phyloP scores from a whole-genome alignment of 305 asterid species.

The Fraxinus albicans region DNA sequence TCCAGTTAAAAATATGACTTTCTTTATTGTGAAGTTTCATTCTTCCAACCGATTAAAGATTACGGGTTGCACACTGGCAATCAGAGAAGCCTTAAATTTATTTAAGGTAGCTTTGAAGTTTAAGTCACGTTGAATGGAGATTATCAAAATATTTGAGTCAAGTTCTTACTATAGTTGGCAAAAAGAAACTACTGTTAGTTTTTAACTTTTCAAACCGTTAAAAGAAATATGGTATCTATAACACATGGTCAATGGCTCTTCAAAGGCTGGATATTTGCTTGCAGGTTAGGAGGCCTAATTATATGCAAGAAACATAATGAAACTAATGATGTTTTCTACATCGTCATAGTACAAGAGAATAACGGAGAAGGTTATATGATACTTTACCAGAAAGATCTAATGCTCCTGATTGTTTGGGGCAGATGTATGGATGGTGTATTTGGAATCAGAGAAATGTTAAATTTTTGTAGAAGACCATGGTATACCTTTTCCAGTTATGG shows the following conservation, averaged over 20 bases:
- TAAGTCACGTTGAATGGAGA: not conserved
- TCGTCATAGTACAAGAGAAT: not conserved
- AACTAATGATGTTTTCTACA: not conserved
- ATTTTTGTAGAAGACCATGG: not conserved
- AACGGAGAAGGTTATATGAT: not conserved
- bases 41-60: not conserved
- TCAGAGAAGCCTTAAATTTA: constrained; percentile 1
- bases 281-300: not conserved
- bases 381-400: not conserved
- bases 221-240: not conserved
- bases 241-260: not conserved
- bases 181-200: not conserved
- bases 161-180: not conserved
- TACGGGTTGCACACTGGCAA: not conserved
- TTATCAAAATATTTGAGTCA: not conserved
- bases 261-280: not conserved
- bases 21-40: constrained; percentile 12
- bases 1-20: not conserved
- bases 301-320: not conserved
- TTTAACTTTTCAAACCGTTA: not conserved
- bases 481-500: not conserved
- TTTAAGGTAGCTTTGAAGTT: not conserved
- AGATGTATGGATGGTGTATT: not conserved
- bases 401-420: not conserved
- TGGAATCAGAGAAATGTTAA: not conserved